phyloP scores from a whole-genome alignment of 768 basidiomycete genomes.

The Harrya chromipes region DNA sequence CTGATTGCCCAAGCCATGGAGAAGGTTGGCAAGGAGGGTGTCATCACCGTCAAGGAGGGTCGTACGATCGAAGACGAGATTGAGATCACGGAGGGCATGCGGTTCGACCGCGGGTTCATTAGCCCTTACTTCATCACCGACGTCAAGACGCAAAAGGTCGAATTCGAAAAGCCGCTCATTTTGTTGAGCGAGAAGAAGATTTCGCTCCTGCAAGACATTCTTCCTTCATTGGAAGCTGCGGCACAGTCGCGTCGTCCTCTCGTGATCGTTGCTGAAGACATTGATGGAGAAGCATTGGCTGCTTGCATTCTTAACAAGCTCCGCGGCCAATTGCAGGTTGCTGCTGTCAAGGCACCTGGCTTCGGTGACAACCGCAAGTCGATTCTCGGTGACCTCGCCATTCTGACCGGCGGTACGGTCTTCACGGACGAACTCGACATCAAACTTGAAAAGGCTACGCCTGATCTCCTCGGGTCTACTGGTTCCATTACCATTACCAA shows the following conservation, averaged over 20 bases:
- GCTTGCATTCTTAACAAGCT: constrained; percentile 99
- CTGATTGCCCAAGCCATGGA: constrained; percentile 99
- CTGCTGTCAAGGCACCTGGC: constrained; percentile 94
- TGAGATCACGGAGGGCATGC: constrained; percentile 99
- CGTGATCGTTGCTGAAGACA: constrained; percentile 95
- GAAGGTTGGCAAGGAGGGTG: constrained; percentile 99
- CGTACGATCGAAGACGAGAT: constrained; percentile 98
- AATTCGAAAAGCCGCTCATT: constrained; percentile 95
- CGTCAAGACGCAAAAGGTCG: constrained; percentile 93
- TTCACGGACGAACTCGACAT: constrained; percentile 97
- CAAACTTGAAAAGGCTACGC: constrained; percentile 89
- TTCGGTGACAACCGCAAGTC: constrained; percentile 99
- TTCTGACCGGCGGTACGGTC: constrained; percentile 96
- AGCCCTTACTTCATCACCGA: constrained; percentile 98
- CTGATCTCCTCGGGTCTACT: constrained; percentile 86
- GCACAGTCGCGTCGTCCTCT: constrained; percentile 85
- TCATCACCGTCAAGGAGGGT: constrained; percentile 99
- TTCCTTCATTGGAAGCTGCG: constrained; percentile 83
- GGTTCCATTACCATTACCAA: constrained; percentile 94
- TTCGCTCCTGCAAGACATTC: constrained; percentile 88
- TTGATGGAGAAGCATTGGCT: constrained; percentile 97
- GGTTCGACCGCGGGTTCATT: constrained; percentile 98
- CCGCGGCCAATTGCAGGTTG: constrained; percentile 93
- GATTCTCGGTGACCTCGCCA: constrained; percentile 94
- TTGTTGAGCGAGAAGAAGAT: constrained; percentile 99